Base-by-base conservation (phyloP, 139 green algal species). In the Chlamydomonas incerta region DNA sequence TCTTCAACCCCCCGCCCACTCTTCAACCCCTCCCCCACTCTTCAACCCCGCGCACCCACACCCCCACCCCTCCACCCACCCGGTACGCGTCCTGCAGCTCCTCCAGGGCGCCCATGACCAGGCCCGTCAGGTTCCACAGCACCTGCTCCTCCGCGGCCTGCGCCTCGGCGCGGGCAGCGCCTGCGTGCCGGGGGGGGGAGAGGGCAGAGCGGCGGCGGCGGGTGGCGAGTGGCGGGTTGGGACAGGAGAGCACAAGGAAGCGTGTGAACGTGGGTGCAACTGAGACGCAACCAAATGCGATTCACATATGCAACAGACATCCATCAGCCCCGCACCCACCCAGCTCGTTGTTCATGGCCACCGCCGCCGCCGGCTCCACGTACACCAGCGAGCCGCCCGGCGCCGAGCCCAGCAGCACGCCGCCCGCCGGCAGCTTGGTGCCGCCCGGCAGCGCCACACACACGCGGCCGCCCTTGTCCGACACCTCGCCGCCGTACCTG, bases 291-390 rank as follows among this genome's bases (percentile, higher is more conserved):
- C n/a, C n/a, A n/a, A n/a, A n/a, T n/a, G n/a, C n/a, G n/a, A n/a
- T n/a, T n/a, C n/a, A n/a, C n/a, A n/a, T n/a, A n/a, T n/a, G n/a
- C n/a, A n/a, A n/a, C n/a, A n/a, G n/a, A n/a, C n/a, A n/a, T n/a
- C n/a, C n/a, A n/a, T n/a, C n/a, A n/a, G n/a, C n/a, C n/a, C n/a
- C 41, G 41, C 41, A 50, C 41, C 6, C 41, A 9, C 75, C 86
- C 60, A 97, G 87, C 33, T 97, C 94, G 68, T 97, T 97, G 89
- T 98, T 98, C 11, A 95, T 77, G 0, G 82, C 63, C 47, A 98
- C 91, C 10, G 94, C 95, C 14, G 90, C 90, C 2, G 85, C 74
- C 11, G 95, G 95, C 88, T 98, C 95, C 1, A 96, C 79, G 75
- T 94, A 97, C 72, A 88, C 33, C 31, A 93, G 35, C 0, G 77